phyloP scores from a whole-genome alignment of 2,329 filamentous ascomycete species.

The Ascochyta fabae region DNA sequence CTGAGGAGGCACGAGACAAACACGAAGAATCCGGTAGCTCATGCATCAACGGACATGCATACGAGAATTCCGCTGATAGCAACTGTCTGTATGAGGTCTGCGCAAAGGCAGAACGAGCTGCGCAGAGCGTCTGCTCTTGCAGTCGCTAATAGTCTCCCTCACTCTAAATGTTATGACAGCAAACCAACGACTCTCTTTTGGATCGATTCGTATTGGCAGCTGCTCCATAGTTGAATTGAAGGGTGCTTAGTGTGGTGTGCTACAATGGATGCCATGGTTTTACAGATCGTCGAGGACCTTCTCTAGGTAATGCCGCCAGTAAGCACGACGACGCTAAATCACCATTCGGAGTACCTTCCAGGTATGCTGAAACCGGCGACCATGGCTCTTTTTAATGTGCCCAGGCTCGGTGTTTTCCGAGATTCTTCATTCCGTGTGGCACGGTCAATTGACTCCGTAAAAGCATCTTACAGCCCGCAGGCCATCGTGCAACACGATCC shows the following conservation, averaged over 20 bases:
- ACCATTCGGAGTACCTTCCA: conserved; percentile 7
- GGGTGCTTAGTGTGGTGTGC: background rate
- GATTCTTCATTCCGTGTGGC: conserved; percentile 2
- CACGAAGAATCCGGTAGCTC: background rate
- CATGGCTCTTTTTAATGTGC: background rate
- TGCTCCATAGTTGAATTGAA: background rate
- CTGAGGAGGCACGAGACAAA: background rate
- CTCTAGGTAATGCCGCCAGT: background rate
- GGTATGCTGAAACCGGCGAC: background rate
- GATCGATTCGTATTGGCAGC: background rate
- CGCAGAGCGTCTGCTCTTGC: background rate
- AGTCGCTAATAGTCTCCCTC: background rate
- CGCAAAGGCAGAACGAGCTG: background rate
- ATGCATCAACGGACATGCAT: background rate
- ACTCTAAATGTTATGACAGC: background rate
- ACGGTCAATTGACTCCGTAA: background rate
- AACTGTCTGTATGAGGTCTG: background rate
- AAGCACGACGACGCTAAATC: background rate
- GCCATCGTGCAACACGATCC: background rate
- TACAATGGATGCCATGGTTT: background rate
- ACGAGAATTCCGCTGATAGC: background rate
- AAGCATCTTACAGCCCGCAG: background rate
- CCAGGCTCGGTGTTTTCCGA: background rate
- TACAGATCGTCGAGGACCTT: background rate
- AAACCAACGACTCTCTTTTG: background rate